Percentiles rank a stretch among this genome's conserved stretches.
Conservation (phyloP, 371 early-diverging fungal species). For the Mortierella sp. region DNA sequence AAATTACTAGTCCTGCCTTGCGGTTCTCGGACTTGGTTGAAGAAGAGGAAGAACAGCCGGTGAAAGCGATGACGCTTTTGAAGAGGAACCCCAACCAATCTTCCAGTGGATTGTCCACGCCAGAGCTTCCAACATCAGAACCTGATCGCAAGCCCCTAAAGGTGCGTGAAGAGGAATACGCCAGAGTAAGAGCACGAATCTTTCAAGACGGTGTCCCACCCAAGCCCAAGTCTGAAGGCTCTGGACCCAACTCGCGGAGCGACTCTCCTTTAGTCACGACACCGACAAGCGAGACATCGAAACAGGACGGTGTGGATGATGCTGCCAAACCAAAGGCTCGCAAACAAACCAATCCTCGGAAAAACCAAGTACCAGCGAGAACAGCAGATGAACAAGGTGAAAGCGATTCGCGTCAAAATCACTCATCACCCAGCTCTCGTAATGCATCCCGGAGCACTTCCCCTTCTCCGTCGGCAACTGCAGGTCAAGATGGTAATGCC, state of each 20-base stretch:
- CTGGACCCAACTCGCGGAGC: conserved; percentile 18
- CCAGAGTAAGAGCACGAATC: conserved; percentile 81
- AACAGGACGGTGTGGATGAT: conserved; percentile 17
- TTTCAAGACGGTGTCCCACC: conserved; percentile 67
- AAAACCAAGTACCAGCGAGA: conserved; percentile 12
- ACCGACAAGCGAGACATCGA: conserved; percentile 2
- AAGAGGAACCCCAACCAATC: conserved; percentile 30
- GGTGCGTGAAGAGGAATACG: conserved; percentile 79
- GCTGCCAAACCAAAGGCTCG: conserved; percentile 8
- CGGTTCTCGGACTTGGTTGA: conserved; percentile 41
- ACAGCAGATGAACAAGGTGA: conserved; percentile 27
- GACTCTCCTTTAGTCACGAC: conserved; percentile 27
- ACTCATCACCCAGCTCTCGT: conserved; percentile 36
- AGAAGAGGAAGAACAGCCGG: conserved; percentile 43
- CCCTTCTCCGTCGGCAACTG: conserved; percentile 11
- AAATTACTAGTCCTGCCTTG: conserved; percentile 60
- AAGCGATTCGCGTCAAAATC: conserved; percentile 12
- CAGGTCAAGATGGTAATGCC: conserved; percentile 9
- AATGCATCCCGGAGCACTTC: conserved; percentile 44
- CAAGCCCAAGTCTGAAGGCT: conserved; percentile 45
- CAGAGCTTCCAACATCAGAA: conserved; percentile 47
- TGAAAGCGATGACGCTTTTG: conserved; percentile 32
- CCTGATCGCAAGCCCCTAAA: conserved; percentile 68
- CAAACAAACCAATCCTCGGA: conserved; percentile 25
- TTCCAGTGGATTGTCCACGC: conserved; percentile 16